Base-by-base conservation (phyloP, 306 rosid genomes). In the Rubus parviflorus region DNA sequence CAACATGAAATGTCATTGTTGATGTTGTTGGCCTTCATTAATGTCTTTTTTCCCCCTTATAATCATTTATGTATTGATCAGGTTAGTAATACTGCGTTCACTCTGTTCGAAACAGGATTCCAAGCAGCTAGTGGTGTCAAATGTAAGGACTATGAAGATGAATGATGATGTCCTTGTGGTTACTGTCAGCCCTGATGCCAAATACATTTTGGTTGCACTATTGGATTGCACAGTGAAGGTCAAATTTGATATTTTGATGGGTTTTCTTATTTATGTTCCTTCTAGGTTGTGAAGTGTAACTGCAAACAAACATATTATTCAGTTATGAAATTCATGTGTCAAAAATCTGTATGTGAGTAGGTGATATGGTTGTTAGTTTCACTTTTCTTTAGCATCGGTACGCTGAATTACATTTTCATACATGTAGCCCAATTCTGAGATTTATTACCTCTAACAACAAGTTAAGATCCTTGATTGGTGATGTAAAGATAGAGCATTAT, bases 151-250 rank as follows among this genome's bases (percentile, higher is more conserved):
- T 43, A 65, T 89, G 97, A 95, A 84, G 83, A 90, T 95, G 97
- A 90, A 89, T 51, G 97, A 89, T 77, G 98, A 95, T 56, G 97
- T 86, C 73, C 90, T 90, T 70, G 92, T 84, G 49, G 88, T 93
- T 83, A 87, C 91, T 82, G 85, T 90, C 47, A 95, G 97, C 81
- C 98, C 98, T 37, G 97, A 92, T 88, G 87, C 89, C 57, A 95
- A 95, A 81, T 95, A 89, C 85, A 79, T 95, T 75, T 94, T 94
- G 48, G 91, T 84, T 79, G 97, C 98, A 19, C 82, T 95, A 68
- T 87, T 90, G 88, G 96, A 88, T 83, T 78, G 88, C 81, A 87
- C 97, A 42, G 97, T 95, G 83, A 90, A 92, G 97, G 98, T 95
- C 58, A 69, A 86, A 52, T 80, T 62, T 46, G 66, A 46, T 72